Evolutionary conservation across 805 yeast species (phyloP).

Genomic region (Suhomyces xylopsoci): DNA sequence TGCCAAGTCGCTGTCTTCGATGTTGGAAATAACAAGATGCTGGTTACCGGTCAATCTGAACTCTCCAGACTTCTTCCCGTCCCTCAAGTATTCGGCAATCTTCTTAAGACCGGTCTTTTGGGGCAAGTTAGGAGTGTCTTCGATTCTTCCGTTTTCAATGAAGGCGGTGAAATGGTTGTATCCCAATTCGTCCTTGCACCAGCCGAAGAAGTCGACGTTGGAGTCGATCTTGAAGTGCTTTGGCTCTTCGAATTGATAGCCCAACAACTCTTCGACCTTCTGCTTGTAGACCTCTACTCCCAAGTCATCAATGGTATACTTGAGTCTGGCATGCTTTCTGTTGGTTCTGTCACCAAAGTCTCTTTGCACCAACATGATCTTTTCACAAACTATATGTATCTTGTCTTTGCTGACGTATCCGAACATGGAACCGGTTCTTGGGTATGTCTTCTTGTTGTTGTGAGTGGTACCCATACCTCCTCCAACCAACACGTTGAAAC

Average conservation of each 20-base stretch:
- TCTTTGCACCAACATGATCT: conserved; percentile 90
- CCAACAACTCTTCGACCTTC: conserved; percentile 82
- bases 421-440: conserved; percentile 85
- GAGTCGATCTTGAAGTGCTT: conserved; percentile 75
- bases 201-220: conserved; percentile 88
- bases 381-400: conserved; percentile 78
- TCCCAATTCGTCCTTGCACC: conserved; percentile 85
- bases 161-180: conserved; percentile 88
- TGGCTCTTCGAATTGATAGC: conserved; percentile 67
- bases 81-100: conserved; percentile 67
- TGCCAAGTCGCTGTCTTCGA: conserved; percentile 65
- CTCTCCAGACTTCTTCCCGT: conserved; percentile 63
- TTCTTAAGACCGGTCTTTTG: conserved; percentile 83
- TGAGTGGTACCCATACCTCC: conserved; percentile 99
- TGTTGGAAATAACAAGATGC: conserved; percentile 74
- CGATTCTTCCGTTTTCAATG: conserved; percentile 95
- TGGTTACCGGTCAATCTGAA: conserved; percentile 96
- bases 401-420: conserved; percentile 73
- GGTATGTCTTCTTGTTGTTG: conserved; percentile 94
- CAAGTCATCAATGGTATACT: conserved; percentile 92
- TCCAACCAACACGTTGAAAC: conserved; percentile 88
- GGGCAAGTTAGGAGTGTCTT: conserved; percentile 84
- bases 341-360: conserved; percentile 93
- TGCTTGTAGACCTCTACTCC: conserved; percentile 80
- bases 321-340: conserved; percentile 96